Conservation (phyloP, 2,329 filamentous ascomycete genomes). For the Gaeumannomyces tritici region DNA sequence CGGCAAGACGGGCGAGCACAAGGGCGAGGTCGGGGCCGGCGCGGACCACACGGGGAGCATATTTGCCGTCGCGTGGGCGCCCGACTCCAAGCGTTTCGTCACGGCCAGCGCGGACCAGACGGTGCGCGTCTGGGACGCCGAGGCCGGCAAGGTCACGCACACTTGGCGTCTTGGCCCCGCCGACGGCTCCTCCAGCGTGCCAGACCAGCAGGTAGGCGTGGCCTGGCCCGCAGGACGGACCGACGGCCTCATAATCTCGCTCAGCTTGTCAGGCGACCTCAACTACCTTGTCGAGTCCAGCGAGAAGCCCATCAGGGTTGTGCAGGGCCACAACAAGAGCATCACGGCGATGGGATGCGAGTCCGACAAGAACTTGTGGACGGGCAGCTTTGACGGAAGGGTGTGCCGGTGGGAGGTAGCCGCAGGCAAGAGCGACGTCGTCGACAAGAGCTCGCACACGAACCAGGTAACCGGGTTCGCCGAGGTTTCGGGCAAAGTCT, state of each 20-base stretch:
- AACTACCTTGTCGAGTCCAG: conserved; percentile 76
- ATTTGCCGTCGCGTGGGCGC: conserved; percentile 82
- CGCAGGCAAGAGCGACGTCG: conserved; percentile 55
- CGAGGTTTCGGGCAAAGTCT: conserved; percentile 53
- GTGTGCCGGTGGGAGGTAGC: conserved; percentile 75
- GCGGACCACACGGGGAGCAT: conserved; percentile 79
- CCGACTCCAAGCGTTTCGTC: conserved; percentile 75
- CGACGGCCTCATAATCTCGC: conserved; percentile 81
- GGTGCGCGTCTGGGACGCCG: conserved; percentile 87
- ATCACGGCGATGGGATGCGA: conserved; percentile 66
- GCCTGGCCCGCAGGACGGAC: conserved; percentile 75
- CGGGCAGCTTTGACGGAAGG: conserved; percentile 86
- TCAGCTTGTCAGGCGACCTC: conserved; percentile 81
- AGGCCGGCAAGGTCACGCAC: conserved; percentile 66
- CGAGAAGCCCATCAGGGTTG: conserved; percentile 55
- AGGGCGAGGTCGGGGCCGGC: conserved; percentile 52
- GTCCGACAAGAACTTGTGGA: conserved; percentile 50
- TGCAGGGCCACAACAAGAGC: conserved; percentile 86
- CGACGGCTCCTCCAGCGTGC: conserved; percentile 60
- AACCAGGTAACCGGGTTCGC: conserved; percentile 79
- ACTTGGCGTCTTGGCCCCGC: conserved; percentile 74
- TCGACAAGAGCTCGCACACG: conserved; percentile 74
- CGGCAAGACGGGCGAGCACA: conserved; percentile 85
- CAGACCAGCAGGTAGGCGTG: conserved; percentile 88
- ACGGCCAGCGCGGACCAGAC: conserved; percentile 93